phyloP scores from a whole-genome alignment of 164 flowering plant genomes.

The Annona squamosa region DNA sequence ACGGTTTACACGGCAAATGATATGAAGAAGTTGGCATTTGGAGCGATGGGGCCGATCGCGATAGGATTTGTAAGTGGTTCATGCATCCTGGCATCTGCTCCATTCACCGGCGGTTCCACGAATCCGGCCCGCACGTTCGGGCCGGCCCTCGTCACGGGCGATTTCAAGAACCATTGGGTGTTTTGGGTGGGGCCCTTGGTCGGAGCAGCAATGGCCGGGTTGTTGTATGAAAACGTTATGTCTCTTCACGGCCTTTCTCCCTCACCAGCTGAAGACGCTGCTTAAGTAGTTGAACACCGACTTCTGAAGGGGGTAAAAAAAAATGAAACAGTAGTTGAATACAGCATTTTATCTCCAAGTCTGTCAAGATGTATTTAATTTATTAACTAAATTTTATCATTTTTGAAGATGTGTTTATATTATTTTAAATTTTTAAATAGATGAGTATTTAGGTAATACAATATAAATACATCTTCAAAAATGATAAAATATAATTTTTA shows the following conservation, averaged over 20 bases:
- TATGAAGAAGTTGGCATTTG: slow-evolving; percentile 33
- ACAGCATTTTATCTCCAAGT: too few relatives aligned
- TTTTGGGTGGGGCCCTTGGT: slow-evolving; percentile 86
- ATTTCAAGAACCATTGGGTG: slow-evolving; percentile 73
- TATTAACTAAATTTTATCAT: too few relatives aligned
- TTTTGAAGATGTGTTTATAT: too few relatives aligned
- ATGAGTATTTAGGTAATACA: too few relatives aligned
- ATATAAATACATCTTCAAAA: too few relatives aligned
- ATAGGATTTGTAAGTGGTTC: slow-evolving; percentile 71
- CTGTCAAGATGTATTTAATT: too few relatives aligned
- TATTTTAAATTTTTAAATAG: too few relatives aligned
- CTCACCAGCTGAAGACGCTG: not conserved
- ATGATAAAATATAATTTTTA: too few relatives aligned
- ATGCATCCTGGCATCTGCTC: slow-evolving; percentile 60
- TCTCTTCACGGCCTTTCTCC: slow-evolving; percentile 23
- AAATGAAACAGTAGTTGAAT: too few relatives aligned
- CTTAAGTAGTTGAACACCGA: not conserved
- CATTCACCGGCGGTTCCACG: slow-evolving; percentile 85
- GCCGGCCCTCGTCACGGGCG: slow-evolving; percentile 51
- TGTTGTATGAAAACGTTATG: slow-evolving; percentile 62
- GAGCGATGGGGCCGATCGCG: slow-evolving; percentile 41
- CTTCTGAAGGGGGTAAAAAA: too few relatives aligned
- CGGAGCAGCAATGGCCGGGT: slow-evolving; percentile 63
- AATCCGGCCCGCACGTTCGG: slow-evolving; percentile 86
- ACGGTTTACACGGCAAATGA: slow-evolving; percentile 57